phyloP scores from a whole-genome alignment of 148 eudicot genomes.

The Spergularia bocconei region DNA sequence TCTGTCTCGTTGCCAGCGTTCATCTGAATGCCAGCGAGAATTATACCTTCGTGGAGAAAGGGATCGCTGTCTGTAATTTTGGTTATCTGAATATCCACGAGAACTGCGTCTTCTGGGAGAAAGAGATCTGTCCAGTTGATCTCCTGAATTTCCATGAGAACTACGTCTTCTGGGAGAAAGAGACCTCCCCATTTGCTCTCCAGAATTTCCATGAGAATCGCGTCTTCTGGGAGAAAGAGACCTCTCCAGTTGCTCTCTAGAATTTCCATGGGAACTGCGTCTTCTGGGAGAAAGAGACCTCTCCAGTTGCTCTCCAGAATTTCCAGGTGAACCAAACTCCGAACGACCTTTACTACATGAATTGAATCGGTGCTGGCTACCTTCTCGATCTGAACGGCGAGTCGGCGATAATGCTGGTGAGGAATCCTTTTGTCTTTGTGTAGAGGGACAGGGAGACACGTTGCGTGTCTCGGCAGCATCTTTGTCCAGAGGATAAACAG shows the following conservation, averaged over 20 bases:
- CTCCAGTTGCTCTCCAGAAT: slow-evolving; percentile 28
- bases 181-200: slow-evolving; percentile 28
- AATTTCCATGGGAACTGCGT: slow-evolving; percentile 23
- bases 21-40: slow-evolving; percentile 30
- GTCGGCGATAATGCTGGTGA: slow-evolving; percentile 20
- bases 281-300: slow-evolving; percentile 38
- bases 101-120: slow-evolving; percentile 35
- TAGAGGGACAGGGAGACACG: slow-evolving; percentile 26
- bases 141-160: slow-evolving; percentile 25
- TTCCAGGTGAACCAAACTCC: slow-evolving; percentile 13
- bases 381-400: slow-evolving; percentile 27
- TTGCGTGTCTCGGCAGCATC: slow-evolving; percentile 28
- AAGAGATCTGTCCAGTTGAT: slow-evolving; percentile 31
- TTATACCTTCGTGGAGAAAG: slow-evolving; percentile 32
- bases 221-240: slow-evolving; percentile 37
- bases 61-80: slow-evolving; percentile 30
- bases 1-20: slow-evolving; percentile 28
- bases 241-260: slow-evolving; percentile 26
- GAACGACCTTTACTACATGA: slow-evolving; percentile 22
- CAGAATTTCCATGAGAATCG: slow-evolving; percentile 21
- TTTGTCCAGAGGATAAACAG: slow-evolving; percentile 26
- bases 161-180: slow-evolving; percentile 36
- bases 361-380: slow-evolving; percentile 19
- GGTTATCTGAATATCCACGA: slow-evolving; percentile 26
- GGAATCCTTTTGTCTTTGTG: slow-evolving; percentile 23